These are phyloP conservation scores for Lipomyces lipofer DNA, from an alignment of 805 yeast genomes.

Conservation along the genomic window DNA sequence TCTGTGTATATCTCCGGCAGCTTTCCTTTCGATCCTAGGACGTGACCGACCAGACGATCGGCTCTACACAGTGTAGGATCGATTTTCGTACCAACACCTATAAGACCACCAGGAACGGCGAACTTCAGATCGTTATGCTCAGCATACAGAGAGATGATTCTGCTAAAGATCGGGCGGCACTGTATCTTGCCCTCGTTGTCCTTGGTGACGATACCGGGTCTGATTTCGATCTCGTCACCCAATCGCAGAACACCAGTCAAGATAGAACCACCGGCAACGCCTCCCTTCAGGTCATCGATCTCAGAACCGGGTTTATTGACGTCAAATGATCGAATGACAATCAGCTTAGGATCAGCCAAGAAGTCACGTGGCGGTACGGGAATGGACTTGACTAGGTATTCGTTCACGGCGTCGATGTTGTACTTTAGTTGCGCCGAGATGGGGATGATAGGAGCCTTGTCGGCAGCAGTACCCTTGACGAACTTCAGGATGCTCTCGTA, in stretches of 20 bases:
- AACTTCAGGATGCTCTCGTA: slow-evolving; percentile 88
- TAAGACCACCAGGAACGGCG: slow-evolving; percentile 99
- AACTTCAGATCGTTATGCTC: slow-evolving; percentile 97
- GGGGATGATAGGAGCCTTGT: slow-evolving; percentile 98
- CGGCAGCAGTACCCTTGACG: slow-evolving; percentile 97
- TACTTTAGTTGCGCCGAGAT: slow-evolving; percentile 98
- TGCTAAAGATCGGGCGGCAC: slow-evolving; percentile 93
- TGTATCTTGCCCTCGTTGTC: slow-evolving; percentile 84
- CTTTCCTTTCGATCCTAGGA: slow-evolving; percentile 95
- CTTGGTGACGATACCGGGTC: slow-evolving; percentile 98
- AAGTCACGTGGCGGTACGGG: slow-evolving; percentile 98
- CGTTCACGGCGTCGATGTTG: slow-evolving; percentile 97
- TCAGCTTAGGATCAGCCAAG: slow-evolving; percentile 87
- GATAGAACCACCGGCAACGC: slow-evolving; percentile 99
- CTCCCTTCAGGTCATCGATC: slow-evolving; percentile 95
- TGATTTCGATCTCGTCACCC: slow-evolving; percentile 97
- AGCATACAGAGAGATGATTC: slow-evolving; percentile 91
- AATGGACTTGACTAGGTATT: slow-evolving; percentile 88
- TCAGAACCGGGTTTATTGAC: slow-evolving; percentile 99
- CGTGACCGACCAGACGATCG: slow-evolving; percentile 98
- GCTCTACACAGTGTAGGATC: slow-evolving; percentile 99
- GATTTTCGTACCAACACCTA: slow-evolving; percentile 98
- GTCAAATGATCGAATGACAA: slow-evolving; percentile 97
- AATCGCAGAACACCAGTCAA: slow-evolving; percentile 94
- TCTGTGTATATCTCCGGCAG: slow-evolving; percentile 96